A percentile compares a stretch with the other conserved stretches of the same genome.
Evolutionary conservation across 2,329 filamentous ascomycete genomes (phyloP).

Genomic region (Didymella pomorum): DNA sequence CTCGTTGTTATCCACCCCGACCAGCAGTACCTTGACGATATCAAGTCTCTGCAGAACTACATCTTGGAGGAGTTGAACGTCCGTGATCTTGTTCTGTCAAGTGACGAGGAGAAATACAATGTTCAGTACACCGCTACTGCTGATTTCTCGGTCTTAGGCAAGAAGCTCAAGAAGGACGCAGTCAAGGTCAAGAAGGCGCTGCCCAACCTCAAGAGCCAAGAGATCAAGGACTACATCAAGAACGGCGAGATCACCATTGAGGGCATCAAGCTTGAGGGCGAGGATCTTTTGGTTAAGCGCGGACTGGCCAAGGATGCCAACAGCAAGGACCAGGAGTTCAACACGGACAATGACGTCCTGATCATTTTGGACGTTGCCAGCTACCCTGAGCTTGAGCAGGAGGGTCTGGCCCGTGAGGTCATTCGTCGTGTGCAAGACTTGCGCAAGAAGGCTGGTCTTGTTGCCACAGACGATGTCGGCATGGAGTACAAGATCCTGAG

Average conservation of each 20-base stretch:
- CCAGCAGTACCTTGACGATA: conserved; percentile 82
- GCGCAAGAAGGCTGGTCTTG: conserved; percentile 90
- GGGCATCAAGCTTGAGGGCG: conserved; percentile 81
- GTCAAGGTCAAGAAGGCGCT: conserved; percentile 90
- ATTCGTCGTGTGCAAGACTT: conserved; percentile 92
- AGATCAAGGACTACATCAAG: conserved; percentile 80
- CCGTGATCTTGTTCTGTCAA: conserved; percentile 81
- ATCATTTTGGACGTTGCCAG: conserved; percentile 85
- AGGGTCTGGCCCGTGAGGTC: conserved; percentile 89
- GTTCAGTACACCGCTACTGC: conserved; percentile 90
- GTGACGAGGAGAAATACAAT: conserved; percentile 88
- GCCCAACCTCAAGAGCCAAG: conserved; percentile 76
- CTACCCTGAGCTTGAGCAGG: conserved; percentile 84
- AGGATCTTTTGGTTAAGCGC: conserved; percentile 83
- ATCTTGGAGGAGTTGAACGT: conserved; percentile 93
- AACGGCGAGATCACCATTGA: conserved; percentile 81
- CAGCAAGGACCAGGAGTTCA: conserved; percentile 80
- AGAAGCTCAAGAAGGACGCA: conserved; percentile 97
- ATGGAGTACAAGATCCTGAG: conserved; percentile 89
- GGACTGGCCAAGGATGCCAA: conserved; percentile 76
- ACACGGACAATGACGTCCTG: conserved; percentile 88
- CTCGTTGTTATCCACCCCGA: conserved; percentile 89
- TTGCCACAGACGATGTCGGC: conserved; percentile 91
- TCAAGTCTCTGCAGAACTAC: conserved; percentile 85
- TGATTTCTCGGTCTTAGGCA: conserved; percentile 93